phyloP scores from a whole-genome alignment of 257 asterid genomes.

The Nicotiana tomentosiformis region DNA sequence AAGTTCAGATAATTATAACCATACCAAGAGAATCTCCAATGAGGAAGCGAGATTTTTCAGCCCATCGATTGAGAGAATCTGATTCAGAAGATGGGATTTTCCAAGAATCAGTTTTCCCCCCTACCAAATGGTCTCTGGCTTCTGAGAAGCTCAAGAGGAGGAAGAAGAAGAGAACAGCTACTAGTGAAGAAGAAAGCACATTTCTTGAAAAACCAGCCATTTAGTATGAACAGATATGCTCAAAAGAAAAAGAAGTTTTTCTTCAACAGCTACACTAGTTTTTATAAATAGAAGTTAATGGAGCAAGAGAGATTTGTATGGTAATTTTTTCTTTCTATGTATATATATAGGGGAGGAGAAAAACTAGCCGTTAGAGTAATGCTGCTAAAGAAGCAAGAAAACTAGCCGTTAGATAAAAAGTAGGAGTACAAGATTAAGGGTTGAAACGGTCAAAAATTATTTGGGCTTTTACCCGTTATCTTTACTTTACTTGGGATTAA shows the following conservation, averaged over 20 bases:
- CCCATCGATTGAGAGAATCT: conserved; percentile 65
- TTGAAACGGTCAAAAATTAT: too few relatives aligned
- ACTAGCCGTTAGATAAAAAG: too few relatives aligned
- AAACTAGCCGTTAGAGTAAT: too few relatives aligned
- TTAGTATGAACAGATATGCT: not conserved
- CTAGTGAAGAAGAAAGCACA: conserved; percentile 6
- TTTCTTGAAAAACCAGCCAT: conserved; percentile 26
- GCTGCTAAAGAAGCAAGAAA: too few relatives aligned
- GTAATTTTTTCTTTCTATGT: too few relatives aligned
- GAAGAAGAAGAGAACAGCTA: conserved; percentile 9
- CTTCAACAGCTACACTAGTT: too few relatives aligned
- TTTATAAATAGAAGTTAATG: too few relatives aligned
- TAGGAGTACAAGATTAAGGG: too few relatives aligned
- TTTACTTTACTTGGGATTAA: too few relatives aligned
- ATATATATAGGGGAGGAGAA: too few relatives aligned
- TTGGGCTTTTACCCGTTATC: too few relatives aligned
- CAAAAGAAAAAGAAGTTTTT: not conserved
- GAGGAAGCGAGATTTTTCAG: conserved; percentile 54
- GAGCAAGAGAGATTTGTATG: too few relatives aligned
- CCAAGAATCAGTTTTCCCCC: conserved; percentile 62
- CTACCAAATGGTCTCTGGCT: conserved; percentile 52
- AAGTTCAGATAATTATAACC: not conserved
- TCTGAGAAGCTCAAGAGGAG: conserved; percentile 35
- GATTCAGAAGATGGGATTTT: conserved; percentile 41
- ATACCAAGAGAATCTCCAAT: conserved; percentile 69